Evolutionary conservation across 2,329 filamentous ascomycete genomes (phyloP), one percentile per base, ranked within the genome.

Genomic region (Penicillium rolfsii): DNA sequence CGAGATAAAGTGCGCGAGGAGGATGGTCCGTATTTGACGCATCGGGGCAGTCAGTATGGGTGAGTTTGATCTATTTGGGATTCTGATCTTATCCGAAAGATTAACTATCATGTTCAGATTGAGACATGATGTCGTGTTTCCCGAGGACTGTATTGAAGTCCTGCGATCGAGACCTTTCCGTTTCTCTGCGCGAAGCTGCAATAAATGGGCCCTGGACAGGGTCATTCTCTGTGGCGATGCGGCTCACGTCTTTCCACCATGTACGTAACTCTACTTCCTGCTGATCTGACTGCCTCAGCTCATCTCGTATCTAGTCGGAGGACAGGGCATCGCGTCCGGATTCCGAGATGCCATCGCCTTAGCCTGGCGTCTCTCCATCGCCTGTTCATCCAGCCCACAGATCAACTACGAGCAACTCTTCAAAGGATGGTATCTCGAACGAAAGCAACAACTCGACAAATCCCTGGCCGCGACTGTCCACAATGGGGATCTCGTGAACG

Each of bases 191-290:
- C 75, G 79, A 57, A 78, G 78, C 45, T 81, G 80, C 59, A 83
- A 84, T 59, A 74, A 71, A 38, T 84, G 82, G 82, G 74, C 75
- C 22, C 64, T 74, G 35, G 72, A 71, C 12, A 67, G 75, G 9
- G 77, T 77, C 0, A 73, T 83, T 28, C 70, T 84, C 0, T 79
- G 77, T 45, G 82, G 82, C 16, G 82, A 84, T 62, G 76, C 82
- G 5, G 82, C 82, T 2, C 82, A 84, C 66, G 82, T 84, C 4
- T 83, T 84, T 59, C 82, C 82, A 5, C 82, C 82, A 2, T 83
- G 74, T 77, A 66, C 58, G 70, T 67, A 24, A 9, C 1, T 14
- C 43, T n/a, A n/a, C 5, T n/a, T 30, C 24, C 45, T 1, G 0
- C 5, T 4, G 5, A 30, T 7, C 9, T 28, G 5, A n/a, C 14